These are phyloP conservation scores for Lyophyllum shimeji DNA, from an alignment of 768 basidiomycete species.

Conservation along the genomic window DNA sequence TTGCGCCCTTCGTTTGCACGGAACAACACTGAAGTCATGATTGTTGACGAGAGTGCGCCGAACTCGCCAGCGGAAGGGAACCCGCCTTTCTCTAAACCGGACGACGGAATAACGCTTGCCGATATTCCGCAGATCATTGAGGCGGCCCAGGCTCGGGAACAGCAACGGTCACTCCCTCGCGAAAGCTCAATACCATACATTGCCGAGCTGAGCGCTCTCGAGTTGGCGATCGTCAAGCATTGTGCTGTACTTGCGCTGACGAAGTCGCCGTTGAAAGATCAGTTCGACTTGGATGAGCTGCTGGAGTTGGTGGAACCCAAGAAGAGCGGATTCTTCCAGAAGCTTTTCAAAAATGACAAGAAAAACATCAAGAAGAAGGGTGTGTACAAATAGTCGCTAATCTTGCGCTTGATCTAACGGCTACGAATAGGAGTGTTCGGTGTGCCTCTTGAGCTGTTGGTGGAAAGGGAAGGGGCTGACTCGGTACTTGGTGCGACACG, in stretches of 20 bases:
- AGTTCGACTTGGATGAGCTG: slow-evolving; percentile 90
- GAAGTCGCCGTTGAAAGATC: slow-evolving; percentile 74
- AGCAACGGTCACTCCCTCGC: slow-evolving; percentile 79
- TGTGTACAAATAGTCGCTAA: slow-evolving; percentile 23
- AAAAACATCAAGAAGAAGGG: slow-evolving; percentile 91
- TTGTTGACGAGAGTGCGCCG: slow-evolving; percentile 79
- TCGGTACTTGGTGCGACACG: slow-evolving; percentile 89
- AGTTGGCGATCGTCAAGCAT: slow-evolving; percentile 90
- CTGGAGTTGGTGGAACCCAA: slow-evolving; percentile 90
- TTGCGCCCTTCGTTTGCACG: slow-evolving; percentile 71
- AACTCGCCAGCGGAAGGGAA: slow-evolving; percentile 63
- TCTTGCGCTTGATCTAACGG: background rate
- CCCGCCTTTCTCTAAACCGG: slow-evolving; percentile 37
- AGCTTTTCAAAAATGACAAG: slow-evolving; percentile 92
- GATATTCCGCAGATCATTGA: slow-evolving; percentile 94
- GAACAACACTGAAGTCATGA: slow-evolving; percentile 84
- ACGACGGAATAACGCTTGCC: slow-evolving; percentile 88
- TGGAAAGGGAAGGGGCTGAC: slow-evolving; percentile 94
- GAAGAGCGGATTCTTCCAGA: slow-evolving; percentile 95
- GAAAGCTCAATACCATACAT: slow-evolving; percentile 81
- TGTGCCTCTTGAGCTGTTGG: slow-evolving; percentile 88
- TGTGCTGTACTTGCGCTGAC: slow-evolving; percentile 81
- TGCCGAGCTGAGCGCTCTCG: slow-evolving; percentile 79
- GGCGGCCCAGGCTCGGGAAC: slow-evolving; percentile 86
- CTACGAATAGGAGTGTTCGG: slow-evolving; percentile 79